Conservation (phyloP, 169 alveolate species). For the Plasmodium coatneyi region DNA sequence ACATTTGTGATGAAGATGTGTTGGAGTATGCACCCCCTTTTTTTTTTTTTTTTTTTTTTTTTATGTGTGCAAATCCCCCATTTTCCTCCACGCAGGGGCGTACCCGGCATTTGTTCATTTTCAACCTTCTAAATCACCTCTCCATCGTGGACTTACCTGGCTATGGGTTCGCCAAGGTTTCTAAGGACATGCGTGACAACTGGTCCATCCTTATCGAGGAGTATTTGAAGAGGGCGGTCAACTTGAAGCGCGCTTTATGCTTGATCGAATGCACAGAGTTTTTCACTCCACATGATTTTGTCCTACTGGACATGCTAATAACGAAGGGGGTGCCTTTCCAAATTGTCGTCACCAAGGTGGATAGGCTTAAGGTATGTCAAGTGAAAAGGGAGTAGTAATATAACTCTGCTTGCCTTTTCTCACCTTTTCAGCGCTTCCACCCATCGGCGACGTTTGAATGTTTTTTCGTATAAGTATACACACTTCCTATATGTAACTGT, state of each 20-base stretch:
- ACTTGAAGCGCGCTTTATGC: constrained; percentile 83
- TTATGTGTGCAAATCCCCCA: neutral
- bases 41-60: neutral
- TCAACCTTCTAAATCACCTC: constrained; percentile 83
- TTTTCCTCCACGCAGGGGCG: constrained; percentile 81
- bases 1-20: neutral
- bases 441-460: neutral
- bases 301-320: constrained; percentile 84
- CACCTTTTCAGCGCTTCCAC: neutral
- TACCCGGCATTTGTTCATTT: constrained; percentile 88
- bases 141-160: constrained; percentile 92
- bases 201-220: constrained; percentile 31
- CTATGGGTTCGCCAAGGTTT: constrained; percentile 89
- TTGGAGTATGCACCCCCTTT: neutral
- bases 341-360: constrained; percentile 87
- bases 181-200: constrained; percentile 75
- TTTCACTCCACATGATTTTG: constrained; percentile 80
- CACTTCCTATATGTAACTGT: neutral
- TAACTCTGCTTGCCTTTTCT: neutral
- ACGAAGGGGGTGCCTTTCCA: constrained; percentile 84
- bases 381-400: neutral
- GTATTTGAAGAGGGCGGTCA: constrained; percentile 48
- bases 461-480: neutral
- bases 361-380: constrained; percentile 76
- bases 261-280: constrained; percentile 86